These are phyloP conservation scores for Cryomyces minteri DNA, from an alignment of 495 filamentous ascomycete species.

Conservation along the genomic window DNA sequence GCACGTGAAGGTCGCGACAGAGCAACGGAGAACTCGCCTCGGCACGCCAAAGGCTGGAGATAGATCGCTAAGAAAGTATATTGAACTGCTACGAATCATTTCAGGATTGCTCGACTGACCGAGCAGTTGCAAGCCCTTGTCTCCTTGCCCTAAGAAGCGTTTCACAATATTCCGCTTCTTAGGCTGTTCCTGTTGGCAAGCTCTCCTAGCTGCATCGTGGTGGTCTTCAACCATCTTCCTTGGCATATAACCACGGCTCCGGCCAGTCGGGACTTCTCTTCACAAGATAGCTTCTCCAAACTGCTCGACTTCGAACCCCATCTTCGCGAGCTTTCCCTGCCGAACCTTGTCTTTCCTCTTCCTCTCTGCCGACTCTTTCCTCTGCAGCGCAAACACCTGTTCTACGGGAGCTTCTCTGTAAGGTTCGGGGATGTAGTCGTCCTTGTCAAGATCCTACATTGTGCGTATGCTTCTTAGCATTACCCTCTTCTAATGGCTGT, in stretches of 20 bases:
- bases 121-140: no score
- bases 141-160: slow-evolving; percentile 23
- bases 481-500: not conserved
- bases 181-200: not conserved
- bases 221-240: not conserved
- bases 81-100: no score
- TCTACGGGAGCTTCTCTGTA: slow-evolving; percentile 47
- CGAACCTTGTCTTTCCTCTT: slow-evolving; percentile 55
- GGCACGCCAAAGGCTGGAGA: no score
- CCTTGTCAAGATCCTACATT: slow-evolving; percentile 67
- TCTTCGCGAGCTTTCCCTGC: slow-evolving; percentile 42
- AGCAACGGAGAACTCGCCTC: no score
- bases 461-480: not conserved
- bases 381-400: slow-evolving; percentile 53
- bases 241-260: not conserved
- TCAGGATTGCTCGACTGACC: no score
- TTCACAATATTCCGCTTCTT: slow-evolving; percentile 63
- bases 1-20: no score
- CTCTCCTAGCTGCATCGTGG: not conserved
- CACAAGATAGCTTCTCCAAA: slow-evolving; percentile 56
- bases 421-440: slow-evolving; percentile 64
- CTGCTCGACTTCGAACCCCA: slow-evolving; percentile 83
- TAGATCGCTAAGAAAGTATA: no score
- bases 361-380: slow-evolving; percentile 44
- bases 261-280: slow-evolving; percentile 5